Conservation (phyloP, 495 filamentous ascomycete species). For the Xylaria cubensis region DNA sequence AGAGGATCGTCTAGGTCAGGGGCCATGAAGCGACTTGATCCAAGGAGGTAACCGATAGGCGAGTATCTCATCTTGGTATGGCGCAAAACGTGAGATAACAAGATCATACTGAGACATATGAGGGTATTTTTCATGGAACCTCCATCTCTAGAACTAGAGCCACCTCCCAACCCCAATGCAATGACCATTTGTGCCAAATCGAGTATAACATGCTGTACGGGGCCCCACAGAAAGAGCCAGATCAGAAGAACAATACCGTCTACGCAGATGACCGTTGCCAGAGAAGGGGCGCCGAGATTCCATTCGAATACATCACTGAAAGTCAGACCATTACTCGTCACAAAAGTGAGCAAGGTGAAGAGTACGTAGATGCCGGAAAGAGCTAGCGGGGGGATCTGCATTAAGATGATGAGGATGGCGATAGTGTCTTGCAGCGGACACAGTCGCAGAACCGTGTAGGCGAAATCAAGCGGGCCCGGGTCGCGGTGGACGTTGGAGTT, state of each 20-base stretch:
- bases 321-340: constrained; percentile 64
- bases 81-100: constrained; percentile 70
- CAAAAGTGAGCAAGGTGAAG: constrained; percentile 92
- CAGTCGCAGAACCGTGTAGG: constrained; percentile 84
- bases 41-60: constrained; percentile 49
- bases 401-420: constrained; percentile 95
- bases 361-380: constrained; percentile 90
- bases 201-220: constrained; percentile 85
- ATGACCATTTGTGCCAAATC: constrained; percentile 98
- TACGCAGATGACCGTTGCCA: constrained; percentile 81
- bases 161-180: constrained; percentile 89
- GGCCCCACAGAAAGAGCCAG: constrained; percentile 90
- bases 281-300: constrained; percentile 68
- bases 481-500: constrained; percentile 68
- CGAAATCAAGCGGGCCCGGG: constrained; percentile 70
- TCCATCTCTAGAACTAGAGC: constrained; percentile 76
- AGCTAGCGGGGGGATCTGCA: constrained; percentile 92
- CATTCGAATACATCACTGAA: constrained; percentile 59
- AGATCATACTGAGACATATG: constrained; percentile 82
- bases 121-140: constrained; percentile 71
- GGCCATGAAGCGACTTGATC: constrained; percentile 49
- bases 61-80: constrained; percentile 56
- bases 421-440: constrained; percentile 95
- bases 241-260: constrained; percentile 80
- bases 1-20: constrained; percentile 51